These are phyloP conservation scores for Xerocomellus intermedius DNA, from an alignment of 768 basidiomycete species.

Conservation along the genomic window DNA sequence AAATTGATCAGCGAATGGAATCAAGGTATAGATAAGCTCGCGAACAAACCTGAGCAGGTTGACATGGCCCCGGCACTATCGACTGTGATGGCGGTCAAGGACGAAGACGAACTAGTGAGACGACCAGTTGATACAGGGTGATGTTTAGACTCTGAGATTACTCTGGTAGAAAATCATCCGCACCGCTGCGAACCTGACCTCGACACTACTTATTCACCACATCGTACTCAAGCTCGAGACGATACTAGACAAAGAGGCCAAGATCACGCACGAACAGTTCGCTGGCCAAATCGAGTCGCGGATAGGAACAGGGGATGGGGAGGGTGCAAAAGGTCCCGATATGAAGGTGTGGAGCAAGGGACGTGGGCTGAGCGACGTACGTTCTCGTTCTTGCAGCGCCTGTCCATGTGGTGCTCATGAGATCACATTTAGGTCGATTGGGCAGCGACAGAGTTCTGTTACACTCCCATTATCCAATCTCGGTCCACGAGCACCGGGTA, in stretches of 20 bases:
- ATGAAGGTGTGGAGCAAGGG: conserved; percentile 90
- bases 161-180: conserved; percentile 68
- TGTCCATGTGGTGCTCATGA: conserved; percentile 5
- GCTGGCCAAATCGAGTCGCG: conserved; percentile 84
- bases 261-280: conserved; percentile 85
- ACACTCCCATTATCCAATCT: conserved; percentile 94
- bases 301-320: conserved; percentile 68
- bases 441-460: conserved; percentile 88
- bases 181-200: conserved; percentile 74
- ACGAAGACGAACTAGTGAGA: conserved; percentile 86
- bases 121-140: neutral
- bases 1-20: conserved; percentile 90
- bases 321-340: conserved; percentile 78
- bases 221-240: conserved; percentile 86
- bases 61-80: conserved; percentile 81
- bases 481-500: conserved; percentile 80
- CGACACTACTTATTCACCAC: conserved; percentile 81
- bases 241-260: conserved; percentile 88
- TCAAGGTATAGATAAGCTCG: conserved; percentile 51
- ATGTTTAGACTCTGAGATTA: conserved; percentile 7
- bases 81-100: conserved; percentile 80
- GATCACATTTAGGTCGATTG: conserved; percentile 69
- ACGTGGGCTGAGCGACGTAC: conserved; percentile 68
- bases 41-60: conserved; percentile 65
- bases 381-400: conserved; percentile 27